Evolutionary conservation across 2,329 filamentous ascomycete species (phyloP), one percentile per base, ranked within the genome.

Genomic region (Albophoma yamanashiensis): DNA sequence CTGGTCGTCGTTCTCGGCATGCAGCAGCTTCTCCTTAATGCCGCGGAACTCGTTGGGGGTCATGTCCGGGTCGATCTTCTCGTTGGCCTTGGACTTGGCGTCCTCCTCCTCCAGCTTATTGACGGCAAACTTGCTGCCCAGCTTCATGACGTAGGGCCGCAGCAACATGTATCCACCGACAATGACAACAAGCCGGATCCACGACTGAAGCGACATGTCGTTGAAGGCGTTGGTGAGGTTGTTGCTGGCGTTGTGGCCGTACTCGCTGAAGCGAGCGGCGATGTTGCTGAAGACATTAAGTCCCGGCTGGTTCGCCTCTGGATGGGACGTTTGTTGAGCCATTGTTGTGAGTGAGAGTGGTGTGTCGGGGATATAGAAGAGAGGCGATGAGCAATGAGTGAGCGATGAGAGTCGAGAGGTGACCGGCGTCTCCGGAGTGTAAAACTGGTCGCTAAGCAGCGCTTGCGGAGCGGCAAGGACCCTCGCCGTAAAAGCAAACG

Each of bases 111-210:
- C 85, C 69, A 89, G 78, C 69, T 87, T 79, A 67, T 80, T 80
- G 71, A 86, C 82, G 69, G 89, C 85, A 63, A 80, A 74, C 67
- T 82, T 84, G 62, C 80, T 83, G 66, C 85, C 85, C 43, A 85
- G 73, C 69, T 87, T 88, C 68, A 92, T 79, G 58, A 92, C 73
- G 71, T 91, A 91, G 0, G 89, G 89, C 1, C 91, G 85, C 31
- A 91, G 68, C 58, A 94, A 81, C 64, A 86, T 70, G 76, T 93
- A 95, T 59, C 83, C 86, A 67, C 90, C 84, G 25, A 91, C 82
- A 62, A 91, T 82, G 65, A 85, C 80, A 65, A 91, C 74, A 61
- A 94, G 79, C 56, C 90, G 88, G 67, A 94, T 80, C 78, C 81
- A 85, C 50, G 80, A 75, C 65, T 83, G 74, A 14, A 71, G 67